A percentile compares a stretch with the other conserved stretches of the same genome.
Conservation (phyloP, 163 green algal genomes). For the Prototheca wickerhamii region DNA sequence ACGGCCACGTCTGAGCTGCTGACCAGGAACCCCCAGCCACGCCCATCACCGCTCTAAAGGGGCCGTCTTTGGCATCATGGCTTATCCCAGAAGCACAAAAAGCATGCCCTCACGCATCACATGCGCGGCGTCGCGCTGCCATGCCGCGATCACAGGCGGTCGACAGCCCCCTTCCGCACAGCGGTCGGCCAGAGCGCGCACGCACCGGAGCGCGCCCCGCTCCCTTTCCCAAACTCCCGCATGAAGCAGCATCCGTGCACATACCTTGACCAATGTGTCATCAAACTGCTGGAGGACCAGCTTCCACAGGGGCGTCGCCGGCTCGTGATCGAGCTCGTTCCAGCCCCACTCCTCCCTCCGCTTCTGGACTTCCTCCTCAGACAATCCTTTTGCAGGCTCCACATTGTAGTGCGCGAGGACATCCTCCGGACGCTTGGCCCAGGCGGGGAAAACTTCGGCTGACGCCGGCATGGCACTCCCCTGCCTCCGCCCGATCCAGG, state of each 20-base stretch:
- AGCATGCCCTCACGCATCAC: too few relatives aligned
- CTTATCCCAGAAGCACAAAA: too few relatives aligned
- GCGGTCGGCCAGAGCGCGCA: background rate
- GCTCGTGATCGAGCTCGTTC: slow-evolving; percentile 74
- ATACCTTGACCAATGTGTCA: slow-evolving; percentile 89
- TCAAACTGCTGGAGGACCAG: slow-evolving; percentile 95
- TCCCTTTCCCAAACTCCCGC: background rate
- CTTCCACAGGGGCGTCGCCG: slow-evolving; percentile 71
- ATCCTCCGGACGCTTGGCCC: slow-evolving; percentile 34
- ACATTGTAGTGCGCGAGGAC: slow-evolving; percentile 45
- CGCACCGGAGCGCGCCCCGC: too few relatives aligned
- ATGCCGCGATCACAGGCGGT: too few relatives aligned
- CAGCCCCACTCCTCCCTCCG: slow-evolving; percentile 42
- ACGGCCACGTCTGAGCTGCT: too few relatives aligned
- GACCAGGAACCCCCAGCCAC: too few relatives aligned
- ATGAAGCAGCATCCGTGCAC: background rate
- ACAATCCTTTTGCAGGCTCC: slow-evolving; percentile 45
- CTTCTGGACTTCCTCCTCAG: slow-evolving; percentile 42
- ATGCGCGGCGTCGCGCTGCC: too few relatives aligned
- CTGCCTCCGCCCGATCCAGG: too few relatives aligned
- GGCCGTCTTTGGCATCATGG: too few relatives aligned
- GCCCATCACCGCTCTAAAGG: too few relatives aligned
- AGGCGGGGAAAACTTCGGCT: slow-evolving; percentile 36
- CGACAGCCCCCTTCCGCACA: too few relatives aligned
- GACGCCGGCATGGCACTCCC: background rate